Base-by-base conservation (phyloP, 2,329 filamentous ascomycete species). In the Colletotrichum agaves region DNA sequence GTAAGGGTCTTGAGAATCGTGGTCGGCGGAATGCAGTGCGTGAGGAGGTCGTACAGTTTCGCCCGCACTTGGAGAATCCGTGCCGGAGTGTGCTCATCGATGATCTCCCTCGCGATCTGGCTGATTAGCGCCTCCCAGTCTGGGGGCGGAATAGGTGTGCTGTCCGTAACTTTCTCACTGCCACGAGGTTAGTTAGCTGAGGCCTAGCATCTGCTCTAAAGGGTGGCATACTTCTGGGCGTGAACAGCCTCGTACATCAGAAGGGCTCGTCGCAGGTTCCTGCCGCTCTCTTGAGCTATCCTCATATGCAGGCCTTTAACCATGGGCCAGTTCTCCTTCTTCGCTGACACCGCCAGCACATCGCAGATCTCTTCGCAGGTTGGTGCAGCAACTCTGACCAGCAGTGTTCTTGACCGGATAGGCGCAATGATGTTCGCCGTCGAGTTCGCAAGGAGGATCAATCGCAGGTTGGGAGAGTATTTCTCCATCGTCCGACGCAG, bases 381-480 rank as follows among this genome's bases (percentile, higher is more conserved):
- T 7, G 96, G 96, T 19, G 96, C 95, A 13, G 96, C 90, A 27
- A 99, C 96, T 72, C 96, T 88, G 61, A 99, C 93, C 56, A 99
- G 86, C 78, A 99, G 83, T 60, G 94, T 98, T 79, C 96, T 87
- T 74, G 93, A 97, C 71, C 95, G 88, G 77, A 99, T 99, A 0
- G 96, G 96, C n/a, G 96, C 95, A 78, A 99, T 99, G 74, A 99
- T 99, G 76, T 98, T 98, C 71, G 94, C 94, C 21, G 96, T 99
- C 72, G 93, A 97, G 78, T 98, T 98, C 55, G 96, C 96, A 68
- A 99, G 83, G 68, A 99, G 83, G 55, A 99, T 98, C 73, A 99
- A 81, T 21, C 96, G 88, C 76, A 99, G 76, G 78, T 99, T 99
- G 13, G 95, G 94, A 75, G 93, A 97, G 84, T 99, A 99, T 80